Percentiles rank a stretch among this genome's conserved stretches.
phyloP scores from a whole-genome alignment of 176 grass and related monocot species.

The Carex pumila region DNA sequence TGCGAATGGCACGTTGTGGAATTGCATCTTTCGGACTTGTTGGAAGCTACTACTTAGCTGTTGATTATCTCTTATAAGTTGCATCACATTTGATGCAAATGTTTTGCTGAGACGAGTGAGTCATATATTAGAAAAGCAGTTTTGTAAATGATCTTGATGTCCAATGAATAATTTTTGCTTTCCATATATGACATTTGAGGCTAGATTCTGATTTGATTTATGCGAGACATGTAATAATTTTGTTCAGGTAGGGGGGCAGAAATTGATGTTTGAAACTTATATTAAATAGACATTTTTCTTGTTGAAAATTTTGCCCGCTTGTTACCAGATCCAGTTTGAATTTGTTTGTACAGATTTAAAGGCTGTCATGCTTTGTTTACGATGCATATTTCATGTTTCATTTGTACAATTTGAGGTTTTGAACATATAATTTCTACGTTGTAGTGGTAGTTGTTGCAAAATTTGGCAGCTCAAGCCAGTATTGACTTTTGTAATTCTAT shows the following conservation, averaged over 20 bases:
- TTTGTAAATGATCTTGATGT: not conserved
- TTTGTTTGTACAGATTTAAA: not conserved
- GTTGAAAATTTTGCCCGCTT: not conserved
- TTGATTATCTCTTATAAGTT: conserved; percentile 50
- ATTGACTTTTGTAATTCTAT: no score
- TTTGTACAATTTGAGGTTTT: not conserved
- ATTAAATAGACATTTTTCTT: not conserved
- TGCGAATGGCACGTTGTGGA: conserved; percentile 54
- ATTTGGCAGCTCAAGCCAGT: not conserved
- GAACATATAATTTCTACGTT: not conserved
- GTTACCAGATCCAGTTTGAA: not conserved
- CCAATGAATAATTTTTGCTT: not conserved
- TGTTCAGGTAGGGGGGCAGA: not conserved
- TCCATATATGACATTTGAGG: not conserved
- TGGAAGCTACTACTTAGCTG: conserved; percentile 57
- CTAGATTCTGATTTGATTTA: not conserved
- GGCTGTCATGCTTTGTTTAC: not conserved
- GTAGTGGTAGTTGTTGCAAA: not conserved
- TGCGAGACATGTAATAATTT: not conserved
- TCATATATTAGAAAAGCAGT: not conserved
- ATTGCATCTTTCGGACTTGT: conserved; percentile 70
- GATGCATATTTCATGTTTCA: not conserved
- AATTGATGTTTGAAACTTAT: not conserved
- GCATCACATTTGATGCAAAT: not conserved
- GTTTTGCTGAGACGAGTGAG: not conserved